Evolutionary conservation across 176 grass and related monocot species (phyloP), one percentile per base, ranked within the genome.

Genomic region (Metroxylon sagu): DNA sequence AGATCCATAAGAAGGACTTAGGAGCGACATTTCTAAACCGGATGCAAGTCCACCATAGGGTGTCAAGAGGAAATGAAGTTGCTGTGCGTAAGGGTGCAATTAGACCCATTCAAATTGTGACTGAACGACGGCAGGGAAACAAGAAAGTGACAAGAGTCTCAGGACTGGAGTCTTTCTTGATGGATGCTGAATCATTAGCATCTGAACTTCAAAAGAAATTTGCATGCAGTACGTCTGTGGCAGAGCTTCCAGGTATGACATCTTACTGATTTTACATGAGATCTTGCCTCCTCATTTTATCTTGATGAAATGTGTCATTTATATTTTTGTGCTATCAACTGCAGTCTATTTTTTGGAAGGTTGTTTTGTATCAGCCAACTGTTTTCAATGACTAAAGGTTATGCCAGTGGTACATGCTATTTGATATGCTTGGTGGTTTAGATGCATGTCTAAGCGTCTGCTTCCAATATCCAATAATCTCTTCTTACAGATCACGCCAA

Each of bases 171-270:
- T 76, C 79, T 27, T 95, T 95, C 66, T 74, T 95, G 35, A 64
- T 89, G 64, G 77, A 90, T 69, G 75, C 83, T 8, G 80, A 90
- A 53, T 79, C 77, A 1, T 67, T 96, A 66, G 86, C 91, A 43
- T 89, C 80, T 61, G 91, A 90, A 59, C 69, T 96, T 25, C 86
- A 96, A 29, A 96, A 96, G 72, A 96, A 96, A 71, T 96, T 96
- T 72, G 86, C 91, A 21, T 96, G 86, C 82, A 96, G 91, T 73
- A 87, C 91, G 25, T 86, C 91, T 5, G 79, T 82, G 68, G 80
- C 76, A 16, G 91, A 96, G 65, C 80, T 96, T 74, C 91, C 91
- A 80, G 91, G 86, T 87, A 81, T 57, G 39, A 23, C 14, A 15
- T 29, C 28, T 29, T 29, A 29, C 4, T 29, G 3, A 29, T 29